These are phyloP conservation scores for Chlorella sp. DNA, from an alignment of 139 green algal genomes.

Conservation along the genomic window DNA sequence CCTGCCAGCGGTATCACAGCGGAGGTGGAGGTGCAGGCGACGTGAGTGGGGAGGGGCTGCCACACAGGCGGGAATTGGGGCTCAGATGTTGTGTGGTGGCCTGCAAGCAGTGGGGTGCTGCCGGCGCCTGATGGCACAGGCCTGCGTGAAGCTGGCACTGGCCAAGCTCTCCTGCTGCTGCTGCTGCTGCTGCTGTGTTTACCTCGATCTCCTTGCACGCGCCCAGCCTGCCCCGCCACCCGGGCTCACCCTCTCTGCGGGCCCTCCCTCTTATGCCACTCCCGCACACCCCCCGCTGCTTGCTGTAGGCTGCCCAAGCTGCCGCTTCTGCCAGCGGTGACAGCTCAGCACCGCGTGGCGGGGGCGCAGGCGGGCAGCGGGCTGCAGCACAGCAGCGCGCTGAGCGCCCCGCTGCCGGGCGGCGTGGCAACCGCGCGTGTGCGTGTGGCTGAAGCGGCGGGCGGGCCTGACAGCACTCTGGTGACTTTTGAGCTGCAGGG, in stretches of 20 bases:
- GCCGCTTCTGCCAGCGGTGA: constrained; percentile 23
- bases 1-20: not conserved
- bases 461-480: not conserved
- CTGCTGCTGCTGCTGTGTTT: not conserved
- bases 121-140: not conserved
- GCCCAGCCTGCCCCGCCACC: no score
- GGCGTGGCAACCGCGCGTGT: not conserved
- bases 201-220: not conserved
- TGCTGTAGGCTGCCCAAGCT: constrained; percentile 20
- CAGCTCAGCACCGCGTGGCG: not conserved
- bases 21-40: constrained; percentile 8
- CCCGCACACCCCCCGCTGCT: not conserved
- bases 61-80: no score
- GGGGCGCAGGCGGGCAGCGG: not conserved
- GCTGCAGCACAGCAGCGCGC: not conserved
- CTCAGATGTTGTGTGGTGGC: not conserved
- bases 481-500: not conserved
- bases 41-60: constrained; percentile 7
- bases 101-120: not conserved
- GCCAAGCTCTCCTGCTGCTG: not conserved
- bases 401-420: constrained; percentile 1
- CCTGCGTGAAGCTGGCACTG: not conserved
- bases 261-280: not conserved
- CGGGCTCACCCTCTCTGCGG: no score
- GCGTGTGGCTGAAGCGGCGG: not conserved